A percentile compares a stretch with the other conserved stretches of the same genome.
phyloP scores from a whole-genome alignment of 2,329 filamentous ascomycete genomes.

The Neocucurbitaria cava region DNA sequence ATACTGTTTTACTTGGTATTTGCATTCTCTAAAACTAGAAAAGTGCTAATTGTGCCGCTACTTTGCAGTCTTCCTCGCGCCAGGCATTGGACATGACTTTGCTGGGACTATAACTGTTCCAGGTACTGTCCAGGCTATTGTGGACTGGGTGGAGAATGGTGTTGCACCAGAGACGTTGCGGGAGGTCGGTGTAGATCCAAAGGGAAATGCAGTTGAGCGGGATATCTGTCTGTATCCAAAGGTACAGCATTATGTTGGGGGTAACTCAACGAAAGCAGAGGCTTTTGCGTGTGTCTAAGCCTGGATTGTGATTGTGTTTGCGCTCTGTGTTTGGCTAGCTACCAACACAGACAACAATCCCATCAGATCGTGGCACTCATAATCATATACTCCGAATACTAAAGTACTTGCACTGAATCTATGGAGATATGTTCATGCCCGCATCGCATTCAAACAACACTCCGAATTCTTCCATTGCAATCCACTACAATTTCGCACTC shows the following conservation, averaged over 20 bases:
- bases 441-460: no score
- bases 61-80: conserved; percentile 37
- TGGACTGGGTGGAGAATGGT: conserved; percentile 12
- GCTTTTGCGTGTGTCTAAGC: not conserved
- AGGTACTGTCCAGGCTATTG: not conserved
- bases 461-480: no score
- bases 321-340: no score
- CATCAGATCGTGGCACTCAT: no score
- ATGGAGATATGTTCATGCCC: no score
- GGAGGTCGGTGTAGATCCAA: not conserved
- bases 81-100: conserved; percentile 29
- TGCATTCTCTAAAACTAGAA: no score
- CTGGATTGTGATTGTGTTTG: not conserved
- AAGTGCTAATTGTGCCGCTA: no score
- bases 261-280: not conserved
- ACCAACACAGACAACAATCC: no score
- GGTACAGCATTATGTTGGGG: not conserved
- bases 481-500: not conserved
- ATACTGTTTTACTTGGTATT: no score
- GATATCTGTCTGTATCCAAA: not conserved
- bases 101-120: conserved; percentile 20
- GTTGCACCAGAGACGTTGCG: conserved; percentile 3
- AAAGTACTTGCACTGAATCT: no score
- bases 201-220: not conserved
- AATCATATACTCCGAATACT: no score